Evolutionary conservation across 306 rosid species (phyloP).

Genomic region (Ammopiptanthus mongolicus): DNA sequence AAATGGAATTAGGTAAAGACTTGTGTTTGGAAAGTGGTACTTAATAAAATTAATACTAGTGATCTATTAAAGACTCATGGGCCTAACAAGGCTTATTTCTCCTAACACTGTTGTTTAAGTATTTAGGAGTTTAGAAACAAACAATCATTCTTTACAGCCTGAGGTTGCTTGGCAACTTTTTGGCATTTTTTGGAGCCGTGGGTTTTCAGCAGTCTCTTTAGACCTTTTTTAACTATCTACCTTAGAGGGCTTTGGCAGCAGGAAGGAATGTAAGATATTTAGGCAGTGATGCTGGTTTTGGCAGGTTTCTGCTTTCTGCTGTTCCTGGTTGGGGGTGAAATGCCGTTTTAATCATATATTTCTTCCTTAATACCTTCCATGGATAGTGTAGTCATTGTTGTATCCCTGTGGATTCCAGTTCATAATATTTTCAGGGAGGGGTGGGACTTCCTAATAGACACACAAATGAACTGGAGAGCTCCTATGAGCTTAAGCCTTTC

Average conservation of each 20-base stretch:
- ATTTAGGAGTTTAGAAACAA: not conserved
- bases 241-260: slow-evolving; percentile 2
- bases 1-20: not conserved
- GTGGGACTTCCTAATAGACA: not conserved
- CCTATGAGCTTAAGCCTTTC: not conserved
- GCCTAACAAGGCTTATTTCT: not conserved
- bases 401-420: not conserved
- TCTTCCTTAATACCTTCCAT: not conserved
- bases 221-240: not conserved
- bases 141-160: not conserved
- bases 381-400: not conserved
- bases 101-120: not conserved
- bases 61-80: not conserved
- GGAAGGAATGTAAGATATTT: not conserved
- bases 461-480: not conserved
- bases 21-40: not conserved
- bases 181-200: not conserved
- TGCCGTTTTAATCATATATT: not conserved
- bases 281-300: not conserved
- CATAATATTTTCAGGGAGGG: not conserved
- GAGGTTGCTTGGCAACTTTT: not conserved
- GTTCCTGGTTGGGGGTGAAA: not conserved
- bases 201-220: not conserved
- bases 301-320: not conserved
- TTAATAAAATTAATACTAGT: not conserved